Evolutionary conservation across 768 basidiomycete species (phyloP), one percentile per base, ranked within the genome.

Genomic region (Aureoboletus auriporus): DNA sequence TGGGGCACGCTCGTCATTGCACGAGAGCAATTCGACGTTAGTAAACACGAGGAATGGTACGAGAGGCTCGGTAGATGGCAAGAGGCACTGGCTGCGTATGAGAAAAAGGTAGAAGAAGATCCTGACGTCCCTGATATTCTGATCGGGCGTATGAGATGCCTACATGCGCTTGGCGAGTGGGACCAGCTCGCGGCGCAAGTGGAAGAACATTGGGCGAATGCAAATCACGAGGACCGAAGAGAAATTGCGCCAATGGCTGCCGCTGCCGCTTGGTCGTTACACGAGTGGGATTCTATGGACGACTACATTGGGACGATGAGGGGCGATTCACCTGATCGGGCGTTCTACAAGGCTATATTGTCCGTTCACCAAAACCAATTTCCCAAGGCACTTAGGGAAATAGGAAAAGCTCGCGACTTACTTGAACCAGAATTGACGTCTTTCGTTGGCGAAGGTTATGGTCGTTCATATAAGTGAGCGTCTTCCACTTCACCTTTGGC

Each of bases 211-310:
- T 99, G 96, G 96, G 66, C 79, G 4, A 86, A 79, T 52, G 87
- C 91, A 10, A 82, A 75, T 41, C 77, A 85, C 49, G 93, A 96
- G 44, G 85, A 93, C 55, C 84, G 88, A 41, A 79, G 86, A 44
- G 86, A 89, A 67, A 96, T 98, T 54, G 93, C 96, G 0, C 94
- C 96, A 0, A 86, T 99, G 75, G 96, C 95, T 0, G 91, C 96
- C 1, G 94, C 95, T 0, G 95, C 96, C 1, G 91, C 93, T 2
- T 99, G 96, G 95, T 92, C 92, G 2, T 70, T 97, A 48, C 85
- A 87, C 54, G 94, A 97, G 58, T 99, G 96, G 96, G 93, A 97
- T 58, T 79, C 85, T 4, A 99, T 99, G 96, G 96, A 98, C 39
- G 85, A 93, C 57, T 98, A 96, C 64, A 95, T 99, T 47, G 76